Percentiles rank a stretch among this genome's conserved stretches.
Evolutionary conservation across 768 basidiomycete genomes (phyloP).

Genomic region (Coprinopsis sp.): DNA sequence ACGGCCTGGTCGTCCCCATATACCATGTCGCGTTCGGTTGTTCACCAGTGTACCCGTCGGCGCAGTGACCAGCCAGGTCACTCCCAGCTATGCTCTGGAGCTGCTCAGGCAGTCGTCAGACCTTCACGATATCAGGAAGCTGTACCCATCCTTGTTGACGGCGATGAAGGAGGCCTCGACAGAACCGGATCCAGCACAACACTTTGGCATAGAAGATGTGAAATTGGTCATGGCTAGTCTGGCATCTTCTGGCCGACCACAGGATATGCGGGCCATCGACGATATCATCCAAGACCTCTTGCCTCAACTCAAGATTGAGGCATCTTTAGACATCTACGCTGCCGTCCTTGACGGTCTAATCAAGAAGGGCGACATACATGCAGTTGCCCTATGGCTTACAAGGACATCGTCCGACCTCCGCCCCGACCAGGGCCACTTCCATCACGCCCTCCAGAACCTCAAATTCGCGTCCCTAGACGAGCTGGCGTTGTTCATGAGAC

Average conservation of each 20-base stretch:
- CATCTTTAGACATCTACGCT: conserved; percentile 44
- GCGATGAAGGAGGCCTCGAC: background rate
- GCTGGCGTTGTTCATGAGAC: too few species aligned
- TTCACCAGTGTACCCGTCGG: too few species aligned
- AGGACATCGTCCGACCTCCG: background rate
- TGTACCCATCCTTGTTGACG: background rate
- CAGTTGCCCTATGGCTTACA: conserved; percentile 20
- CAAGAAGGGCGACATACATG: conserved; percentile 36
- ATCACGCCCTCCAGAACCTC: too few species aligned
- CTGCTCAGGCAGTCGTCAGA: too few species aligned
- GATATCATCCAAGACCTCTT: conserved; percentile 48
- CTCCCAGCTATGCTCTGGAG: too few species aligned
- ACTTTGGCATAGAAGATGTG: conserved; percentile 26
- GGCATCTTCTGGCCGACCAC: conserved; percentile 45
- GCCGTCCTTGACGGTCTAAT: conserved; percentile 47
- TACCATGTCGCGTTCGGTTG: too few species aligned
- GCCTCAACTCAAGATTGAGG: conserved; percentile 39
- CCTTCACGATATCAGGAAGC: too few species aligned
- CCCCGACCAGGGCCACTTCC: conserved; percentile 8
- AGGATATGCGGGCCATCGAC: conserved; percentile 52
- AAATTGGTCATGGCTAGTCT: conserved; percentile 39
- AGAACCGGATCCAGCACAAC: too few species aligned
- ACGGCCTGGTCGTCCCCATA: too few species aligned
- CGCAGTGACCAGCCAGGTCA: too few species aligned
- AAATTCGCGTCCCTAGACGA: too few species aligned